Evolutionary conservation across 331 rosid genomes (phyloP), one percentile per base, ranked within the genome.

Genomic region (Stylosanthes scabra): DNA sequence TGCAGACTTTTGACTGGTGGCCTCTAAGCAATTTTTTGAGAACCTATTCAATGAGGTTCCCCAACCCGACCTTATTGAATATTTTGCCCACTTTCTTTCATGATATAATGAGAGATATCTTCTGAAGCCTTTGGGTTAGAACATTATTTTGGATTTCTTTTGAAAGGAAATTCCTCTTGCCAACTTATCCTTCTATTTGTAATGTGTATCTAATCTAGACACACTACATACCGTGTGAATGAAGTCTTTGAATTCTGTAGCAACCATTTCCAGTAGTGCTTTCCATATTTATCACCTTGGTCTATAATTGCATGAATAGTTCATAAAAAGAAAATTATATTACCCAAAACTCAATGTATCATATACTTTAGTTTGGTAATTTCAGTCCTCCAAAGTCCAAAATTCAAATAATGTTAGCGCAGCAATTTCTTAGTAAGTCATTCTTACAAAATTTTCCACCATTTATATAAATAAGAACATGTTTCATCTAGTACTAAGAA

Each of bases 301-400:
- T 3, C 56, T 3, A 50, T 3, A 13, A 50, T 50, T 9, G 51
- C 6, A 3, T 46, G 51, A 46, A 2, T 11, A 9, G 4, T 46
- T 46, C 51, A 10, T 46, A 11, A 46, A 44, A 46, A 50, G 14
- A 50, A n/a, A 7, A 52, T 40, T 62, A 12, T 61, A 10, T 16
- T 40, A 51, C 11, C 2, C 44, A 63, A 67, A 58, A 76, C 44
- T 58, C 63, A 47, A 3, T 20, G 8, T n/a, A 50, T 41, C 59
- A 60, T 76, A 60, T 76, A 60, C 7, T n/a, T 68, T 69, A 28
- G 42, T 39, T 77, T 61, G 55, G 65, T 29, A 11, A 27, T 68
- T 44, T 68, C 25, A 50, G 14, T 40, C 28, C 27, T 40, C 28
- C 49, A 12, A 68, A 7, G 49, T 20, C 28, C 49, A 12, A 68